Conservation (phyloP, 2,329 filamentous ascomycete genomes). For the Atkinsonella hypoxylon region DNA sequence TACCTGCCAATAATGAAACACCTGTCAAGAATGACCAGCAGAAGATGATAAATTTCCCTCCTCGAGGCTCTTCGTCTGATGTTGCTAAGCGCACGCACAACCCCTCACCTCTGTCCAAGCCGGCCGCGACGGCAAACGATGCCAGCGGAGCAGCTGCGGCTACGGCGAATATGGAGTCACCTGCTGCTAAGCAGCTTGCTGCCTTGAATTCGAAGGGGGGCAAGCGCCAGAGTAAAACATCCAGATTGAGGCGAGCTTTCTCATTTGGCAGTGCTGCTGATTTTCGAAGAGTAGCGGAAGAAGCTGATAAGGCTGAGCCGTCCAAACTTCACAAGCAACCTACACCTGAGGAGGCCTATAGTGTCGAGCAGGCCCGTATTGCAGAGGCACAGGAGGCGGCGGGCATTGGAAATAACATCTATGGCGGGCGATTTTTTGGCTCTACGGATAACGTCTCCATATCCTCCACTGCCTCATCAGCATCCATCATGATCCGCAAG, state of each 20-base stretch:
- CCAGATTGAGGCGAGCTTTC: conserved; percentile 77
- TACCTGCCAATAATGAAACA: conserved; percentile 33
- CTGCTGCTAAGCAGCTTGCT: conserved; percentile 72
- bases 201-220: conserved; percentile 76
- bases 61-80: conserved; percentile 53
- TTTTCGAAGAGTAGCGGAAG: conserved; percentile 58
- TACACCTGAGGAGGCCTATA: conserved; percentile 52
- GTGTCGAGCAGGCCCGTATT: conserved; percentile 84
- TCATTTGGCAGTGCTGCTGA: conserved; percentile 95
- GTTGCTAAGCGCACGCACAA: conserved; percentile 51
- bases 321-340: conserved; percentile 55
- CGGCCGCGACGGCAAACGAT: conserved; percentile 49
- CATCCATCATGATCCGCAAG: conserved; percentile 90
- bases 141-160: conserved; percentile 26
- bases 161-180: conserved; percentile 39
- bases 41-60: conserved; percentile 45
- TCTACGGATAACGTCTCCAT: conserved; percentile 94
- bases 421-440: conserved; percentile 76
- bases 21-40: conserved; percentile 39
- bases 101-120: conserved; percentile 65
- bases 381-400: conserved; percentile 84
- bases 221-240: conserved; percentile 73
- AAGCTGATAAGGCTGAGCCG: conserved; percentile 20
- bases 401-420: conserved; percentile 87
- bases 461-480: conserved; percentile 79